Evolutionary conservation across 805 yeast genomes (phyloP), one percentile per base, ranked within the genome.

Genomic region (Candida anglica): DNA sequence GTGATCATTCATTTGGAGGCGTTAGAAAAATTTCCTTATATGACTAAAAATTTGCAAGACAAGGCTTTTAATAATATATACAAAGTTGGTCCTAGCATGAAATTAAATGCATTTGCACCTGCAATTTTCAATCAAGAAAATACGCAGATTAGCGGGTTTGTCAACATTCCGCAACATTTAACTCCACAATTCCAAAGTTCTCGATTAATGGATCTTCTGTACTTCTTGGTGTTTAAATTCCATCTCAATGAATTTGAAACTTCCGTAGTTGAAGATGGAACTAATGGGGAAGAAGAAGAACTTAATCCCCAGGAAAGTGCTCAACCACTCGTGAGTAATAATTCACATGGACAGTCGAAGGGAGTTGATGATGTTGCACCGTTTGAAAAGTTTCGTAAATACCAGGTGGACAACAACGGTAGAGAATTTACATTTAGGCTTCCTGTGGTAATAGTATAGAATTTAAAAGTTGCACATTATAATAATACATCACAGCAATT

Each of bases 161-260:
- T 65, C 3, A 52, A 56, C 38, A 43, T 66, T 25, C 67, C 71
- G 2, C 39, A 41, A 16, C 47, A 43, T 34, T 36, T 63, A 29
- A 43, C 60, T 9, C 60, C 52, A 31, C 69, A 63, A 33, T 66
- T 66, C 43, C 66, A 59, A 44, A 48, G 63, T 37, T 46, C 60
- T 2, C 38, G 49, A 13, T 53, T 66, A 6, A 52, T 66, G 60
- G 59, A 60, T 39, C 45, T 66, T 27, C 52, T 52, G 32, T 66
- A 66, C 39, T 56, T 40, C 33, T 34, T 63, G 27, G 63, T 62
- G 15, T 61, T 66, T 37, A 56, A 58, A 38, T 63, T 65, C 30
- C 61, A 59, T 41, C 44, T 66, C 26, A 34, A 42, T 30, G 58
- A 60, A n/a, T 51, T 62, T 25, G 36, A 39, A 22, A 28, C n/a